Percentiles rank a stretch among this genome's conserved stretches.
These are phyloP conservation scores for Starmerella ratchasimensis DNA, from an alignment of 805 yeast species.

Conservation along the genomic window DNA sequence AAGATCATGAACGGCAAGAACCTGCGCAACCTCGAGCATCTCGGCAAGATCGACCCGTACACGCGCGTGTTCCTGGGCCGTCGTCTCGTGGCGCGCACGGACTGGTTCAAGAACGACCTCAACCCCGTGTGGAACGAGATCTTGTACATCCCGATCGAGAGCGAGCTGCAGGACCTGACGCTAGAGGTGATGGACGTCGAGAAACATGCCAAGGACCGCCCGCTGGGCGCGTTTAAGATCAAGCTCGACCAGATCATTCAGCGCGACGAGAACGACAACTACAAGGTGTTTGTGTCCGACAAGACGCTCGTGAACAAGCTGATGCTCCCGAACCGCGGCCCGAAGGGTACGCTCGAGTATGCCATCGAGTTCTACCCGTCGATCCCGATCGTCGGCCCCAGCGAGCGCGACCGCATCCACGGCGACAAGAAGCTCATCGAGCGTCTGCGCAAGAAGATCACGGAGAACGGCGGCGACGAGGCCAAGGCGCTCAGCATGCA, in stretches of 20 bases:
- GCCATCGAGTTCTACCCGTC: slow-evolving; percentile 72
- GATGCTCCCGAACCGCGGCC: slow-evolving; percentile 57
- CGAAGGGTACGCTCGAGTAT: slow-evolving; percentile 68
- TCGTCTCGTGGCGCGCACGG: slow-evolving; percentile 62
- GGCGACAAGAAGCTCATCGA: slow-evolving; percentile 35
- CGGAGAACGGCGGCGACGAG: slow-evolving; percentile 11
- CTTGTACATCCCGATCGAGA: slow-evolving; percentile 66
- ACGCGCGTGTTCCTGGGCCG: slow-evolving; percentile 68
- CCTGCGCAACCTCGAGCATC: slow-evolving; percentile 68
- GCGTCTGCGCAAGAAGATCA: slow-evolving; percentile 19
- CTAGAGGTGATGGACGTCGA: slow-evolving; percentile 90
- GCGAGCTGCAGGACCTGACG: slow-evolving; percentile 67
- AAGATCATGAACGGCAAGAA: slow-evolving; percentile 52
- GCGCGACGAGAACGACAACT: slow-evolving; percentile 46
- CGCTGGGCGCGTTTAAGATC: slow-evolving; percentile 70
- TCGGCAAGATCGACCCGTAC: slow-evolving; percentile 91
- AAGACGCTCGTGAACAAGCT: slow-evolving; percentile 48
- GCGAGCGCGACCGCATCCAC: slow-evolving; percentile 35
- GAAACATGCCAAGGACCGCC: slow-evolving; percentile 61
- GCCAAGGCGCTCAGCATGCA: slow-evolving; percentile 16
- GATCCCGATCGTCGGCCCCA: slow-evolving; percentile 62
- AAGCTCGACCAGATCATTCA: slow-evolving; percentile 53
- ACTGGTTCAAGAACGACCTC: slow-evolving; percentile 47
- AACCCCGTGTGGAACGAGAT: slow-evolving; percentile 80
- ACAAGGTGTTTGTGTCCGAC: slow-evolving; percentile 43